These are phyloP conservation scores for Leersia perrieri DNA, from an alignment of 176 grass and related monocot genomes.

Conservation along the genomic window DNA sequence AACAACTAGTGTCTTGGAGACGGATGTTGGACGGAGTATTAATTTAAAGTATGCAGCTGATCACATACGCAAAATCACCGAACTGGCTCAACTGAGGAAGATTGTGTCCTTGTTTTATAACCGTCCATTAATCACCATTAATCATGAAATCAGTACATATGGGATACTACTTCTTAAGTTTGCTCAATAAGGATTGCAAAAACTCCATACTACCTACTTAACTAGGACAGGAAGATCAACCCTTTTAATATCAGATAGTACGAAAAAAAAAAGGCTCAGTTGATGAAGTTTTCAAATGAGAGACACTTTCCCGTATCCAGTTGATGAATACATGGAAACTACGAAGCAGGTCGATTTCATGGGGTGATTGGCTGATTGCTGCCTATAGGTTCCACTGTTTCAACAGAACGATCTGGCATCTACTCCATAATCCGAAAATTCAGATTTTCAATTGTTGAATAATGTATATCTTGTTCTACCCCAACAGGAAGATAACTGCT, in stretches of 20 bases:
- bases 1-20: too few relatives aligned
- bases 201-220: not conserved
- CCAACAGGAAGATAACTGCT: not conserved
- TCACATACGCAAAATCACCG: too few relatives aligned
- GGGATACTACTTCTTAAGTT: too few relatives aligned
- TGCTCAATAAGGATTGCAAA: not conserved
- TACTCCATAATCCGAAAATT: not conserved
- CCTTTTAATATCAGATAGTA: not conserved
- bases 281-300: too few relatives aligned
- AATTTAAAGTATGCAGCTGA: too few relatives aligned
- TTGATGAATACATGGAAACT: not conserved
- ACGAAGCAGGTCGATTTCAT: not conserved
- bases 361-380: too few relatives aligned
- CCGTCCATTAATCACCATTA: not conserved
- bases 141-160: too few relatives aligned
- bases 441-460: not conserved
- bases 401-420: not conserved
- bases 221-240: not conserved
- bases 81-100: too few relatives aligned
- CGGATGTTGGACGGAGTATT: too few relatives aligned
- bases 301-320: too few relatives aligned
- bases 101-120: not conserved
- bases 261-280: not conserved
- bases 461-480: not conserved
- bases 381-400: not conserved